Percentiles rank a stretch among this genome's conserved stretches.
Evolutionary conservation across 2,329 filamentous ascomycete species (phyloP).

Genomic region (Aspergillus sclerotialis): DNA sequence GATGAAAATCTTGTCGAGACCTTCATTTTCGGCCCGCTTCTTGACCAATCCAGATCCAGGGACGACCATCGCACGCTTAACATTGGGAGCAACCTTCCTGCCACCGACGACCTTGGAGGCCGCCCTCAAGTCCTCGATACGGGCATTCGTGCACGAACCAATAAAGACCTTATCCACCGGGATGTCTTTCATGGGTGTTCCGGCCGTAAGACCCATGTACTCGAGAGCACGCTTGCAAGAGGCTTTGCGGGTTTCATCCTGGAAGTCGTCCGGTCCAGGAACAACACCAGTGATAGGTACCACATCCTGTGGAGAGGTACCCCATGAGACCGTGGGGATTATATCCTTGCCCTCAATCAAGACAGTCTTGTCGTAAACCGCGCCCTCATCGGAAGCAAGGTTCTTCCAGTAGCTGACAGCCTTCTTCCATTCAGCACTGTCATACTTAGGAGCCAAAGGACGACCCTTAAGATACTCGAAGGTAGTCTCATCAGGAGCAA

Average conservation of each 20-base stretch:
- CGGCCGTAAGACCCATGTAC: slow-evolving; percentile 89
- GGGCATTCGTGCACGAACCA: slow-evolving; percentile 93
- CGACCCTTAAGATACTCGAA: slow-evolving; percentile 92
- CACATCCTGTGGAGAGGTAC: slow-evolving; percentile 92
- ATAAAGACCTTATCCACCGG: slow-evolving; percentile 94
- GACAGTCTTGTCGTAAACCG: slow-evolving; percentile 83
- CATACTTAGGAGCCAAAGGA: slow-evolving; percentile 77
- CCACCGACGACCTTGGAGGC: slow-evolving; percentile 83
- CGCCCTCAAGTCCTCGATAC: slow-evolving; percentile 89
- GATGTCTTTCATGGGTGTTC: slow-evolving; percentile 89
- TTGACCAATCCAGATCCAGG: slow-evolving; percentile 94
- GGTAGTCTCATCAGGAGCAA: slow-evolving; percentile 87
- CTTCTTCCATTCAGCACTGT: slow-evolving; percentile 82
- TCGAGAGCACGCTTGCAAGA: slow-evolving; percentile 76
- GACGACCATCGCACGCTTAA: slow-evolving; percentile 93
- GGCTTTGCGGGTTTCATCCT: slow-evolving; percentile 70
- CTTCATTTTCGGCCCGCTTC: slow-evolving; percentile 81
- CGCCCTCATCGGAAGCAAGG: slow-evolving; percentile 76
- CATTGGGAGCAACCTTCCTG: slow-evolving; percentile 75
- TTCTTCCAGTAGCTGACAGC: slow-evolving; percentile 83
- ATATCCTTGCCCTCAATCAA: slow-evolving; percentile 91
- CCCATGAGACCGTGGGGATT: slow-evolving; percentile 89
- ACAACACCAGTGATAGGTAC: slow-evolving; percentile 90
- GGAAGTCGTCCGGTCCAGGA: slow-evolving; percentile 81
- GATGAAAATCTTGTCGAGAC: slow-evolving; percentile 83